Conservation (phyloP, 495 filamentous ascomycete species). For the Hypoxylon fuscum region DNA sequence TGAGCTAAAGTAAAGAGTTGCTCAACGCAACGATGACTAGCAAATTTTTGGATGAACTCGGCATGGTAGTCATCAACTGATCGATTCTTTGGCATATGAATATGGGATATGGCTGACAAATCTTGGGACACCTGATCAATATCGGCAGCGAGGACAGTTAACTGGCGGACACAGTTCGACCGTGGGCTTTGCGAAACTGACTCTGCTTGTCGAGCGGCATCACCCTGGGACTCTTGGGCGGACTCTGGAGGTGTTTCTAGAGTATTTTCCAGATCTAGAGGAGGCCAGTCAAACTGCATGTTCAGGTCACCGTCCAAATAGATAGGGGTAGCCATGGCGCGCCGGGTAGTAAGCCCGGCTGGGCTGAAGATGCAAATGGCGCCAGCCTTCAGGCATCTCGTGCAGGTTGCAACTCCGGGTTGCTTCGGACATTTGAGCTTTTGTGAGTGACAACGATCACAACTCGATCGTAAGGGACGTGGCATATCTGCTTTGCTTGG, state of each 20-base stretch:
- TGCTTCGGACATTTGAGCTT: constrained; percentile 51
- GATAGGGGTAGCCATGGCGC: constrained; percentile 14
- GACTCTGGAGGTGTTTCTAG: constrained; percentile 5
- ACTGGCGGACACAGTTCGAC: constrained; percentile 23
- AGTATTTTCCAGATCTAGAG: constrained; percentile 18
- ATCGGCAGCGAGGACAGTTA: constrained; percentile 36
- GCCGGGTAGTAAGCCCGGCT: constrained; percentile 41
- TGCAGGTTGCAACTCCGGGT: constrained; percentile 41
- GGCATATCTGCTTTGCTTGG: constrained; percentile 26
- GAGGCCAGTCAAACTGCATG: constrained; percentile 31
- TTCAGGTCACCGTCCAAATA: constrained; percentile 13
- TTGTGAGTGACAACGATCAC: constrained; percentile 53
- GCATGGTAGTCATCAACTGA: constrained; percentile 19
- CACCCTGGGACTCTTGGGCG: constrained; percentile 5
- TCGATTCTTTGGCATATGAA: constrained; percentile 26
- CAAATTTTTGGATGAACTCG: constrained; percentile 15
- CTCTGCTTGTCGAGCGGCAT: constrained; percentile 16
- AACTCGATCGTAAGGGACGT: constrained; percentile 42
- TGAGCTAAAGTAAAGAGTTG: constrained; percentile 42
- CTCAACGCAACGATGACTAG: constrained; percentile 28
- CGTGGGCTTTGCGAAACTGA: constrained; percentile 26
- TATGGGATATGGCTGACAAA: constrained; percentile 11
- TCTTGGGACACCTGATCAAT: constrained; percentile 25
- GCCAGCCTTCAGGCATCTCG: constrained; percentile 48
- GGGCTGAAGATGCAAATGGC: constrained; percentile 47